Conservation (phyloP, 176 grass and related monocot genomes). For the Cenchrus purpureus region DNA sequence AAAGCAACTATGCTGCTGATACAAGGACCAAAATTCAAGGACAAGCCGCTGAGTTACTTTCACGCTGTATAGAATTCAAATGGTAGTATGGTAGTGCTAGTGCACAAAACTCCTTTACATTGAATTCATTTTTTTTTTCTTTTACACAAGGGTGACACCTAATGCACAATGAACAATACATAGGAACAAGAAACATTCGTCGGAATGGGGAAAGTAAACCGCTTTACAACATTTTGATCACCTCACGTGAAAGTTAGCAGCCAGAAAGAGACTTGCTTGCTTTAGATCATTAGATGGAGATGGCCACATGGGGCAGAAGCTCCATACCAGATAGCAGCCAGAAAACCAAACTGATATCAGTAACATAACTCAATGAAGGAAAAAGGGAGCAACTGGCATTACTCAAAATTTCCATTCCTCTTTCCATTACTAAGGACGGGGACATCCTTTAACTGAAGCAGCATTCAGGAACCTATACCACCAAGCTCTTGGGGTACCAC, state of each 20-base stretch:
- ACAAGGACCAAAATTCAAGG: background rate
- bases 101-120: background rate
- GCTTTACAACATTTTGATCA: conserved; percentile 20
- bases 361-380: conserved; percentile 29
- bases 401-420: conserved; percentile 57
- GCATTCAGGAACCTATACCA: conserved; percentile 17
- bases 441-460: conserved; percentile 34
- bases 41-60: background rate
- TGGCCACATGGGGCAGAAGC: conserved; percentile 9
- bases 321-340: conserved; percentile 19
- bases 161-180: background rate
- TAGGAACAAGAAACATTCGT: background rate
- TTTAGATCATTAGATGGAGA: conserved; percentile 22
- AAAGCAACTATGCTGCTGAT: background rate
- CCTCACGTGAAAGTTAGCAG: conserved; percentile 23
- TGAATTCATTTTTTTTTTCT: background rate
- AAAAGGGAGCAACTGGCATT: conserved; percentile 42
- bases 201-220: background rate
- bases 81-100: conserved; percentile 17
- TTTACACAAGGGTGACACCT: background rate
- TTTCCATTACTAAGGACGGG: conserved; percentile 37
- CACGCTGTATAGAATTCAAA: background rate
- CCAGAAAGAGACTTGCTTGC: background rate
- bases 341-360: conserved; percentile 20
- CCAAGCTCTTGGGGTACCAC: conserved; percentile 15